Base-by-base conservation (phyloP, 257 asterid species). In the Cinchona pubescens region DNA sequence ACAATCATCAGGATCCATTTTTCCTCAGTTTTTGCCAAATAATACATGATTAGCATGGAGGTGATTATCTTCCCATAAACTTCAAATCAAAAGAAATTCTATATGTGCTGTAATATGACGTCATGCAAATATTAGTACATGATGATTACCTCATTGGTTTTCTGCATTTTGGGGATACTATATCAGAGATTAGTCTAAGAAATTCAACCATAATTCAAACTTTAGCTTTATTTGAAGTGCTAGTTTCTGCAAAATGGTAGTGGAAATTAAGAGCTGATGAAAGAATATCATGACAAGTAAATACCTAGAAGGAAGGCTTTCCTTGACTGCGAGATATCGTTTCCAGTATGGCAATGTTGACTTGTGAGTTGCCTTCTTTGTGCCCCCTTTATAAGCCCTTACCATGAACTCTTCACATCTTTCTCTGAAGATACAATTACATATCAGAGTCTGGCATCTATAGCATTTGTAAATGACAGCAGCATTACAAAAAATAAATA, bases 321-420 rank as follows among this genome's bases (percentile, higher is more conserved):
- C 98, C 87, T 88, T 92, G 75, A 90, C 90, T 42, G 91, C 72
- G 49, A 94, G 89, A 86, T 92, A 94, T 29, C 90, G 90, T 80
- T 82, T 86, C 99, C 99, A 92, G 75, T 90, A 92, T 21, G 34
- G 80, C 85, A 89, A 79, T 69, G 98, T 90, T 61, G 98, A 94
- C 81, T 91, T 94, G 83, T 89, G 92, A 78, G 83, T 81, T 67
- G 93, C 97, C 83, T 92, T 94, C 81, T 92, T 92, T 16, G 83
- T 77, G 71, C 99, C 97, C 67, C 97, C 97, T 82, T 84, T 90
- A 78, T 90, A 94, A 77, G 98, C 98, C 87, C 99, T 84, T 75
- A 92, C 86, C 92, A 86, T 94, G 86, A 87, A 94, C 73, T 94
- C 99, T 75, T 94, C 99, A 72, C 89, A 91, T 83, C 97, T 88